These are phyloP conservation scores for Alnus glutinosa DNA, from an alignment of 306 rosid genomes.

Conservation along the genomic window DNA sequence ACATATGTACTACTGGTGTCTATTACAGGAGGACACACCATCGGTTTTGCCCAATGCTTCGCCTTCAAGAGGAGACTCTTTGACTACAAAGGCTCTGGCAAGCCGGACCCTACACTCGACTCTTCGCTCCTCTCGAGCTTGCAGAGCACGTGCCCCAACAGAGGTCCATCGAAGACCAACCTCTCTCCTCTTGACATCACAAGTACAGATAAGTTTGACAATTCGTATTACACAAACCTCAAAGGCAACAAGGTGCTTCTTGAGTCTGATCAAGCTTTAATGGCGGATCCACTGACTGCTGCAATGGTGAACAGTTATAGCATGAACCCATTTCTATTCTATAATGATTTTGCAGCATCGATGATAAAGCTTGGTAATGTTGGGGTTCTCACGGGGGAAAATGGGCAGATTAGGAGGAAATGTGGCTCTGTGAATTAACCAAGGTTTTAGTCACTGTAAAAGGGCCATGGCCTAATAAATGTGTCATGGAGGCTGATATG, in stretches of 20 bases:
- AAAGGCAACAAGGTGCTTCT: conserved; percentile 45
- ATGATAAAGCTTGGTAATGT: conserved; percentile 60
- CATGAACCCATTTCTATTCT: conserved; percentile 35
- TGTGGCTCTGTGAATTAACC: conserved; percentile 55
- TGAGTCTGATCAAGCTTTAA: conserved; percentile 59
- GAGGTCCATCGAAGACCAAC: conserved; percentile 37
- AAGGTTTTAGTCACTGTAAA: too few relatives aligned
- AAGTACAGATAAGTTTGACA: conserved; percentile 46
- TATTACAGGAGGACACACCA: conserved; percentile 59
- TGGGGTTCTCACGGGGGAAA: conserved; percentile 51
- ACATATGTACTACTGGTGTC: background rate
- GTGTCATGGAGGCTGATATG: background rate
- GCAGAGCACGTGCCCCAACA: conserved; percentile 51
- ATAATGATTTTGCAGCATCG: conserved; percentile 55
- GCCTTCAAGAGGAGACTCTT: conserved; percentile 64
- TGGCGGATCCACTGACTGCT: conserved; percentile 38
- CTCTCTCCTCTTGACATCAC: conserved; percentile 63
- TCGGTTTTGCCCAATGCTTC: conserved; percentile 71
- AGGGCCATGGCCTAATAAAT: background rate
- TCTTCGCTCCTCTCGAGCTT: conserved; percentile 35
- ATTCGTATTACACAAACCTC: conserved; percentile 46
- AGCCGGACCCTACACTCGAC: conserved; percentile 59
- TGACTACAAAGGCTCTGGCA: conserved; percentile 54
- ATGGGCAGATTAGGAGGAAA: conserved; percentile 55
- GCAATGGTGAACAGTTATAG: conserved; percentile 47